Base-by-base conservation (phyloP, 441 rosid genomes). In the Biscutella auriculata region DNA sequence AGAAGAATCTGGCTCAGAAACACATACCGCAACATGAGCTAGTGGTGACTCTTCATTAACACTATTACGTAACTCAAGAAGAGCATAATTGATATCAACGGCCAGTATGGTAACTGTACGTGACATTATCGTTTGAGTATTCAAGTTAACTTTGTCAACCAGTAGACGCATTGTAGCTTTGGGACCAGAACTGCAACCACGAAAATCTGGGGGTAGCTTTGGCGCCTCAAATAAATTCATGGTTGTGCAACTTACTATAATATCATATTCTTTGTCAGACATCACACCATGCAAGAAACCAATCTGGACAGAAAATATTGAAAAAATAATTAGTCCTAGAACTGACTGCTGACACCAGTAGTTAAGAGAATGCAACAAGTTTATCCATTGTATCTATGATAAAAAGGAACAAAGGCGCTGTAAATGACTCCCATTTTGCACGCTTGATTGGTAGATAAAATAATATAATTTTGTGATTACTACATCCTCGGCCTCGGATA, bases 171-270 rank as follows among this genome's bases (percentile, higher is more conserved):
- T 81, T 59, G 94, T 76, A 71, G 83, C 94, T 69, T 77, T 74
- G 49, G 92, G 75, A 68, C 62, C 84, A 69, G 85, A 79, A 72
- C 79, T 72, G 80, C 82, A 42, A 39, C 84, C 94, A 62, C 97
- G 99, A 67, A 94, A 94, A 71, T 82, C 84, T 66, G 94, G 94
- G 64, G 96, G 99, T 62, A 87, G 88, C 64, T 67, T 85, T 57
- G 99, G 95, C 66, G 71, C 85, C 79, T 94, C 99, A 75, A 44
- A 58, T 60, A 94, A 68, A 79, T 94, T 94, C 84, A 79, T 77
- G 67, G 9, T 35, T 43, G 73, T 56, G 55, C 93, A 90, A 73
- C 88, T 83, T 62, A 79, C 65, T 69, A 90, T 82, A 57, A 94
- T 84, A 68, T 75, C 72, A 76, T 94, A 94, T 63, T 94, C 99